Evolutionary conservation across 257 asterid genomes (phyloP).

Genomic region (Haberlea rhodopensis): DNA sequence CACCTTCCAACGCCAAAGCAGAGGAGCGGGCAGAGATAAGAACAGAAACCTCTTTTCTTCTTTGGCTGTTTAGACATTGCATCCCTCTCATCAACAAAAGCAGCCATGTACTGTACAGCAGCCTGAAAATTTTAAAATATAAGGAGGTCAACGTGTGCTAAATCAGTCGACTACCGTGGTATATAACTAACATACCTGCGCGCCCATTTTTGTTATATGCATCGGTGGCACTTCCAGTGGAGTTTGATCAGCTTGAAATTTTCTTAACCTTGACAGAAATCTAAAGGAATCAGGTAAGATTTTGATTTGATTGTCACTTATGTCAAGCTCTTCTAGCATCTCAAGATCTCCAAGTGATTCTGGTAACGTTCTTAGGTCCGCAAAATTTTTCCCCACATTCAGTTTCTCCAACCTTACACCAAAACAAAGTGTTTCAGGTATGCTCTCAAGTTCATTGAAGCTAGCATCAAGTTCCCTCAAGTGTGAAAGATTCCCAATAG

Average conservation of each 20-base stretch:
- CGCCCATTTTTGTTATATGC: slow-evolving; percentile 49
- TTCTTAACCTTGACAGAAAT: slow-evolving; percentile 45
- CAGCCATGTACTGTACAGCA: slow-evolving; percentile 65
- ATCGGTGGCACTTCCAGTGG: slow-evolving; percentile 76
- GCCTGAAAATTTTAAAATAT: slow-evolving; percentile 35
- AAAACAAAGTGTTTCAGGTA: slow-evolving; percentile 64
- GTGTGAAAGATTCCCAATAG: slow-evolving; percentile 50
- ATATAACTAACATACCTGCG: slow-evolving; percentile 46
- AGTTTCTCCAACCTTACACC: slow-evolving; percentile 43
- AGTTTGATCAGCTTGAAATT: slow-evolving; percentile 56
- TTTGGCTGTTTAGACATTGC: slow-evolving; percentile 25
- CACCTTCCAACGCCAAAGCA: slow-evolving; percentile 43
- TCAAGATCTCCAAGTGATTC: slow-evolving; percentile 63
- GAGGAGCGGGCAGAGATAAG: slow-evolving; percentile 45
- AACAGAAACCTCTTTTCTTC: slow-evolving; percentile 44
- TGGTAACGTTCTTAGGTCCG: slow-evolving; percentile 68
- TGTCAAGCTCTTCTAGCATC: slow-evolving; percentile 76
- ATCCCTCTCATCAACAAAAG: slow-evolving; percentile 43
- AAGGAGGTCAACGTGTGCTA: slow-evolving; percentile 17
- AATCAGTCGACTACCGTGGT: background rate
- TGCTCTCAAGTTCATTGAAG: slow-evolving; percentile 72
- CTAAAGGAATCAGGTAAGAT: slow-evolving; percentile 71
- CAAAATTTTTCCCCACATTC: slow-evolving; percentile 69
- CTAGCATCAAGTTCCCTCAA: slow-evolving; percentile 71
- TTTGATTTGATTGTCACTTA: slow-evolving; percentile 65